Base-by-base conservation (phyloP, 2,329 filamentous ascomycete genomes). In the Aspergillus intermedius region DNA sequence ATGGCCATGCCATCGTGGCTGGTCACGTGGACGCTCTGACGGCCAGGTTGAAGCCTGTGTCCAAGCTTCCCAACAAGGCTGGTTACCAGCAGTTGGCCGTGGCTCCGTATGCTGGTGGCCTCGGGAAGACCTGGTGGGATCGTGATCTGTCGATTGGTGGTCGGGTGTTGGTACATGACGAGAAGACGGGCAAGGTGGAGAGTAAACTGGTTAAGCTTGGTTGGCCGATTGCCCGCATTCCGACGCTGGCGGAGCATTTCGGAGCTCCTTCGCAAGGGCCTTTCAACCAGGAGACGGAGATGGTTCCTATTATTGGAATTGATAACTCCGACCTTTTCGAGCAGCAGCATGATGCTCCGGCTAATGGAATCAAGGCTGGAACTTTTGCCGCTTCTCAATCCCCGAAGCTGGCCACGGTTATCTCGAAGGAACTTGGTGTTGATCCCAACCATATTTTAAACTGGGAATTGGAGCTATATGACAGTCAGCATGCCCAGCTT, bases 381-480 rank as follows among this genome's bases (percentile, higher is more conserved):
- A 82, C 84, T 4, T 98, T 97, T 63, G 79, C 84, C 42, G 78
- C 86, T 37, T 91, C 86, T 0, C 93, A 98, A 68, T 91, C 93
- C 0, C 84, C 87, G 23, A 83, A 84, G 54, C 80, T 98, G 17
- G 89, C 97, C 51, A 83, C 86, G 65, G 81, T 89, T 17, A 94
- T 98, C 62, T 81, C 86, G 6, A 79, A 79, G 12, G 79, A 93
- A 65, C 78, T 97, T n/a, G 82, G 81, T 25, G 81, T 97, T 46
- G 82, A 88, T 52, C 83, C 86, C 65, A 80, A 77, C 57, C 80
- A 78, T 46, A 95, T 98, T 54, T 74, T 95, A 49, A 94, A 93
- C 74, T 98, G 93, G 93, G 93, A 98, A 65, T 81, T 97, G 34
- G 93, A 98, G 72, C 84, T 98, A 28, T 98, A 86, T 65, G 93